Evolutionary conservation across 2,329 filamentous ascomycete genomes (phyloP).

Genomic region (Hypoxylon sp.): DNA sequence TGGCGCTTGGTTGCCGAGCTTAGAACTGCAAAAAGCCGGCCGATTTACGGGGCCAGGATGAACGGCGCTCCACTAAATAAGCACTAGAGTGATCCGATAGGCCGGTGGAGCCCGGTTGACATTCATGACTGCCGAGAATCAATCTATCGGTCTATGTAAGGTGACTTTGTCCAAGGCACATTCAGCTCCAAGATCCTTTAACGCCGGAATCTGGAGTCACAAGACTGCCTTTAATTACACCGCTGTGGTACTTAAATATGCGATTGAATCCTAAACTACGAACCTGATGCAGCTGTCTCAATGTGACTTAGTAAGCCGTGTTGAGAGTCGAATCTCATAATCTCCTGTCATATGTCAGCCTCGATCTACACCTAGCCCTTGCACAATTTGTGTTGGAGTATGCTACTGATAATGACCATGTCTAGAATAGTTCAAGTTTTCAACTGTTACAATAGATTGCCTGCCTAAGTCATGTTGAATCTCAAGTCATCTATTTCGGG

Average conservation of each 20-base stretch:
- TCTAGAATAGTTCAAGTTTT: neutral
- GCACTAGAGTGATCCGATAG: slow-evolving; percentile 10
- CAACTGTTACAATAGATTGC: neutral
- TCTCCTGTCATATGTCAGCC: neutral
- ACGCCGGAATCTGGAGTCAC: neutral
- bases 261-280: neutral
- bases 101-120: slow-evolving; percentile 21
- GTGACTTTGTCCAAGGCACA: slow-evolving; percentile 8
- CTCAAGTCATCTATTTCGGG: too few relatives aligned
- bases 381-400: neutral
- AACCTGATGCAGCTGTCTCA: neutral
- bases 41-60: slow-evolving; percentile 21
- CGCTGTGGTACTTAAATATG: neutral
- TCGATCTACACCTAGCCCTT: neutral
- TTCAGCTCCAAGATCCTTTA: slow-evolving; percentile 2
- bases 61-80: slow-evolving; percentile 32
- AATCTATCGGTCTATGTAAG: neutral
- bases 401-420: neutral
- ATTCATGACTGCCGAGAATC: neutral
- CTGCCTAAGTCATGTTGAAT: neutral
- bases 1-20: neutral
- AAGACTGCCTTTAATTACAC: neutral
- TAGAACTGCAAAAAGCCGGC: slow-evolving; percentile 13
- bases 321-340: neutral
- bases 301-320: neutral